Conservation (phyloP, 2,329 filamentous ascomycete species). For the Lasiodiplodia hormozganensis region DNA sequence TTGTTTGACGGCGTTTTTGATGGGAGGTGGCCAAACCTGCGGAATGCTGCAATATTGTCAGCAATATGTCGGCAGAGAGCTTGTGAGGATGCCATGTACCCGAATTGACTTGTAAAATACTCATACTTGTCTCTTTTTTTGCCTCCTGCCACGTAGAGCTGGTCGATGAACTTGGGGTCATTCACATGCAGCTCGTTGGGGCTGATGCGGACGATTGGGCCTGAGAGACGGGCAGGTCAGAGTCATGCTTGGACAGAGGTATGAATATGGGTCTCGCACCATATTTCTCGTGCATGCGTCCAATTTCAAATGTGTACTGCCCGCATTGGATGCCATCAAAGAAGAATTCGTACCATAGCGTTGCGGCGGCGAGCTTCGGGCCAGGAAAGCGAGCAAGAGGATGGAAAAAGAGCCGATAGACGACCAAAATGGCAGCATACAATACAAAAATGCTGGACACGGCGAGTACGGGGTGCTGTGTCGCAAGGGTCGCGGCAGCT, state of each 20-base stretch:
- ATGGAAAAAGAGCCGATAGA: conserved; percentile 36
- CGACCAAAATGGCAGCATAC: neutral
- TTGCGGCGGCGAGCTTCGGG: conserved; percentile 43
- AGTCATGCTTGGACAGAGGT: neutral
- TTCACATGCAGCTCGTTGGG: conserved; percentile 34
- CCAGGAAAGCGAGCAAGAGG: conserved; percentile 42
- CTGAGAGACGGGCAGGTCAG: conserved; percentile 27
- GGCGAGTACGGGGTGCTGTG: too few relatives aligned
- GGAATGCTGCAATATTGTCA: neutral
- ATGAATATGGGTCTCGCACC: neutral
- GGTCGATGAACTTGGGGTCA: conserved; percentile 33
- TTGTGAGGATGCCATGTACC: neutral
- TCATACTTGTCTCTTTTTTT: conserved; percentile 31
- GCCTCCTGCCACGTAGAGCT: conserved; percentile 31
- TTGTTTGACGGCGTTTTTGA: too few relatives aligned
- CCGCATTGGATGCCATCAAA: conserved; percentile 19
- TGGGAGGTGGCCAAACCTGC: neutral
- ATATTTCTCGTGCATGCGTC: conserved; percentile 29
- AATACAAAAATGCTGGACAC: conserved; percentile 33
- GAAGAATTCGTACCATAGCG: conserved; percentile 37
- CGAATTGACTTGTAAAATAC: conserved; percentile 27
- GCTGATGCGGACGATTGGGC: conserved; percentile 31
- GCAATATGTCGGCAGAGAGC: neutral
- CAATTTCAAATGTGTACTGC: conserved; percentile 26
- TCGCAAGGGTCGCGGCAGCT: too few relatives aligned